Evolutionary conservation across 805 yeast species (phyloP), one percentile per base, ranked within the genome.

Genomic region (Suhomyces pyralidae): DNA sequence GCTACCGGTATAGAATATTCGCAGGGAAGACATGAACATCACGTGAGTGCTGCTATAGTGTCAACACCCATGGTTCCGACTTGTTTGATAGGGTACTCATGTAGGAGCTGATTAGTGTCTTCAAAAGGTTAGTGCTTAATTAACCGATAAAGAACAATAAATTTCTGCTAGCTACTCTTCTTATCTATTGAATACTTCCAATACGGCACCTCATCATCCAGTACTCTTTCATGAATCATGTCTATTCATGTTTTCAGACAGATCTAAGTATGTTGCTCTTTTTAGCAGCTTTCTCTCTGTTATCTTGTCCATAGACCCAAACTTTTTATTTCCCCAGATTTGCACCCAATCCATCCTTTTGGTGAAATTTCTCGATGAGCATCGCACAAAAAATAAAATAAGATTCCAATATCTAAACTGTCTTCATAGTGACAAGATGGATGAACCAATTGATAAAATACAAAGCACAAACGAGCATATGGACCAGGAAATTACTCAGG

Each of bases 351-450:
- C 10, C 19, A 17, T 9, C 28, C 5, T 2, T 14, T 14, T 9
- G n/a, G 42, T 30, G 28, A 36, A 46, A 46, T 22, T 36, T 19
- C 17, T 8, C 22, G 49, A 46, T 46, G 49, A 46, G 49, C 49
- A 46, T 46, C 49, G 36, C 49, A 36, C 36, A 34, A 46, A 46
- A 20, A 42, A 26, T 26, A 42, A 20, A 36, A 19, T 19, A 24
- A 19, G 20, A n/a, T 42, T 38, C 24, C 9, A 19, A 5, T 38
- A 19, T 14, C 15, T n/a, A 32, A 32, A n/a, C 7, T 19, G 22
- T 17, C 14, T 6, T 38, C 7, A 19, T 19, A 38, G 42, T 38
- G 24, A 17, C 17, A 38, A 38, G 42, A 38, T 38, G 42, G 19
- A 24, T 19, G 42, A 38, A 10, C 24, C 42, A 19, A 38, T 17